Evolutionary conservation across 257 asterid species (phyloP).

Genomic region (Solanum acaule): DNA sequence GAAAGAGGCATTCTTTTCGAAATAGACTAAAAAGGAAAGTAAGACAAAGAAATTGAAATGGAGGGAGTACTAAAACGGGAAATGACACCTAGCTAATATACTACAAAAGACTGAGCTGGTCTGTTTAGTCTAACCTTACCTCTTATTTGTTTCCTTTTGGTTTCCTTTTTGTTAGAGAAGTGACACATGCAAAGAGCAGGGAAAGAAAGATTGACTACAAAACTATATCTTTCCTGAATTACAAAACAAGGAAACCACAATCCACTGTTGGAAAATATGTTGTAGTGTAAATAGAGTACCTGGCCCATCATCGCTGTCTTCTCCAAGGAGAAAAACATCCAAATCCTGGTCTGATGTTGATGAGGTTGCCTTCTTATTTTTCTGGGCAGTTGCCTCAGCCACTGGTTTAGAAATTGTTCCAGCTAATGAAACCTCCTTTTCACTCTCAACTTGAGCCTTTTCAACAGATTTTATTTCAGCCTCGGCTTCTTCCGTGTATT

Average conservation of each 20-base stretch:
- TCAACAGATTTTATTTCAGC: conserved; percentile 40
- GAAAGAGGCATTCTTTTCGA: neutral
- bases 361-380: conserved; percentile 33
- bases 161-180: neutral
- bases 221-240: neutral
- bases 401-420: conserved; percentile 35
- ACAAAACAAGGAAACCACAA: neutral
- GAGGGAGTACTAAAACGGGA: neutral
- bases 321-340: conserved; percentile 96
- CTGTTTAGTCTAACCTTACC: neutral
- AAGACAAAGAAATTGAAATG: neutral
- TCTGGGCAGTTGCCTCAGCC: conserved; percentile 28
- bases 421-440: conserved; percentile 31
- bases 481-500: conserved; percentile 52
- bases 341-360: conserved; percentile 80
- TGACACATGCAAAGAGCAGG: neutral
- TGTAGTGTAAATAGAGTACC: conserved; percentile 31
- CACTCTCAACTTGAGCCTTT: conserved; percentile 37
- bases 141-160: neutral
- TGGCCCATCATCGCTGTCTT: conserved; percentile 83
- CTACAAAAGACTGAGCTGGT: neutral
- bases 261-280: neutral
- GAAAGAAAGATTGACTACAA: neutral
- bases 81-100: neutral
- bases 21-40: neutral